Evolutionary conservation across 305 asterid species (phyloP), one percentile per base, ranked within the genome.

Genomic region (Fraxinus floribunda): DNA sequence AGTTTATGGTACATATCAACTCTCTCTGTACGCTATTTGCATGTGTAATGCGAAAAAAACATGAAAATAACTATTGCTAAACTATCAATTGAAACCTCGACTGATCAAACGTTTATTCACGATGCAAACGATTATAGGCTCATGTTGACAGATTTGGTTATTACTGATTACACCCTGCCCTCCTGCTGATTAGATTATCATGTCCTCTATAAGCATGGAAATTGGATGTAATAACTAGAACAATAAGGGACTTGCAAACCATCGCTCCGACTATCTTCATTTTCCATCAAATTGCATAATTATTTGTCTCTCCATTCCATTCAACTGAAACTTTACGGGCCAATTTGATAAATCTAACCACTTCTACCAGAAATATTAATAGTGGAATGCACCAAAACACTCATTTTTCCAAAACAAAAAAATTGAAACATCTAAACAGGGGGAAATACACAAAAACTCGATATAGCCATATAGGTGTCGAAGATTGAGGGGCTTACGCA

Each of bases 401-500:
- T 52, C 76, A 24, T 8, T 10, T 68, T 29, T 26, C 73, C 73
- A 24, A 9, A 24, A 24, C 73, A 66, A 26, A 66, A 35, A 68
- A 24, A 29, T 68, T 4, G 38, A 22, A 55, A 76, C 18, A 6
- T 41, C 35, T 41, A 22, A 22, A 7, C 29, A 18, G 55, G 6
- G 6, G 7, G 79, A 1, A 35, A 6, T 8, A 0, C 20, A 9
- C 0, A 79, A 64, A 79, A 64, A 29, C 2, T 35, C 39, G 4
- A 32, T 52, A 52, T 16, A 73, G 60, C 39, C 2, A 32, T 52
- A 52, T 16, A 73, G 60, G 71, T 6, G 6, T 0, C 10, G 35
- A 35, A 41, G 10, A 9, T 57, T 20, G 57, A 80, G 62, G 82
- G 55, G 83, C 89, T 83, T 87, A 94, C 98, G 98, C 86, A 2